Evolutionary conservation across 495 filamentous ascomycete genomes (phyloP), one percentile per base, ranked within the genome.

Genomic region (Glonium stellatum): DNA sequence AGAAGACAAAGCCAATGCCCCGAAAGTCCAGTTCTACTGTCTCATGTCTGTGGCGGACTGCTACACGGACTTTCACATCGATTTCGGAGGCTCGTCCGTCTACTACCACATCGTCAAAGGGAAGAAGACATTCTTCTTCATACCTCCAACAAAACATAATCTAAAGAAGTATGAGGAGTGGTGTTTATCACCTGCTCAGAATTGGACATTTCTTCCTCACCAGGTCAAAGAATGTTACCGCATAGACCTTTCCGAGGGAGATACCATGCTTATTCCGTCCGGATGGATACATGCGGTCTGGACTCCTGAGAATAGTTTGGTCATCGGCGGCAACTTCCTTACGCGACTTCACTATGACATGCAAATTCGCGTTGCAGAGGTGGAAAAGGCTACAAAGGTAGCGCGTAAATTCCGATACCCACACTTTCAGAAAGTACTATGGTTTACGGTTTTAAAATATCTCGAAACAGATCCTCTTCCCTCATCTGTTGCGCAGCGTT

Each of bases 211-310:
- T 60, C 76, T 88, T 18, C 81, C 80, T 0, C 77, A 83, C 54
- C 82, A 86, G 66, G 87, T 85, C 11, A 86, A 87, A 61, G 85
- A 88, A 60, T 89, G 87, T 70, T 87, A 85, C 60, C 80, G 87
- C 27, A 84, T 89, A 46, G 85, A 88, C 62, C 81, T 89, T 6
- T 79, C 76, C 18, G 83, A 86, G 63, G 87, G 87, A 10, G 87
- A 90, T 67, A 90, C 87, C 4, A 87, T 89, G 83, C 72, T 90
- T 41, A 89, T 90, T 58, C 87, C 87, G 5, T 87, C 87, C 12
- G 87, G 87, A 11, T 90, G 87, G 87, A 90, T 90, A 55, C 87
- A 90, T 67, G 86, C 87, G 13, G 87, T 90, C 6, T 89, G 87
- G 84, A 90, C 87, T 15, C 87, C 87, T 1, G 80, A 85, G 61